A percentile compares a stretch with the other conserved stretches of the same genome.
phyloP scores from a whole-genome alignment of 208 protist genomes.

The Acanthamoeba triangularis region DNA sequence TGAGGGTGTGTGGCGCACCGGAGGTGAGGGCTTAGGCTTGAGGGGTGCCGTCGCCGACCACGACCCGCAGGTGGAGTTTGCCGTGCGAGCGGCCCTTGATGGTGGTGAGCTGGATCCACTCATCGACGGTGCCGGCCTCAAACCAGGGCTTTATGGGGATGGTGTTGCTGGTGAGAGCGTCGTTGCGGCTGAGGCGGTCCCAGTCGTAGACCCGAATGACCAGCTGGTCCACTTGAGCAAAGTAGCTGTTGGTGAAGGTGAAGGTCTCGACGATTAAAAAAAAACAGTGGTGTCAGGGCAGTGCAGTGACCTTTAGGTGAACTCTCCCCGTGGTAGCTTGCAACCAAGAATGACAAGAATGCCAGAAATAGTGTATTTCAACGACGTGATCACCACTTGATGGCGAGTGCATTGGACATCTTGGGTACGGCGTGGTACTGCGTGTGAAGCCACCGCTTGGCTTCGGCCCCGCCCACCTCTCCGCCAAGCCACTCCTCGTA shows the following conservation, averaged over 20 bases:
- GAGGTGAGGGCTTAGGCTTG: too few species aligned
- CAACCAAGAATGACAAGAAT: too few species aligned
- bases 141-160: neutral
- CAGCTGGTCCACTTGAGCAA: too few species aligned
- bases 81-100: neutral
- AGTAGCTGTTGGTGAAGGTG: too few species aligned
- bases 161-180: neutral
- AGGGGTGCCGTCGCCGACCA: too few species aligned
- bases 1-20: too few species aligned
- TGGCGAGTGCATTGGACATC: conserved; percentile 61
- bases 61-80: too few species aligned
- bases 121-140: neutral
- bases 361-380: too few species aligned
- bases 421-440: conserved; percentile 65
- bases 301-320: too few species aligned
- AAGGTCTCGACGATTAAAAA: too few species aligned
- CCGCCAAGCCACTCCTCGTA: conserved; percentile 51
- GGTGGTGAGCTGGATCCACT: neutral
- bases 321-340: too few species aligned
- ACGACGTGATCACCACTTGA: conserved; percentile 38
- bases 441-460: conserved; percentile 63
- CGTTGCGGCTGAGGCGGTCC: neutral
- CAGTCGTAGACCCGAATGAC: neutral
- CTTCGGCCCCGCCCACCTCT: neutral
- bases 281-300: too few species aligned